These are phyloP conservation scores for Penicillium roqueforti DNA, from an alignment of 495 filamentous ascomycete species.

Conservation along the genomic window DNA sequence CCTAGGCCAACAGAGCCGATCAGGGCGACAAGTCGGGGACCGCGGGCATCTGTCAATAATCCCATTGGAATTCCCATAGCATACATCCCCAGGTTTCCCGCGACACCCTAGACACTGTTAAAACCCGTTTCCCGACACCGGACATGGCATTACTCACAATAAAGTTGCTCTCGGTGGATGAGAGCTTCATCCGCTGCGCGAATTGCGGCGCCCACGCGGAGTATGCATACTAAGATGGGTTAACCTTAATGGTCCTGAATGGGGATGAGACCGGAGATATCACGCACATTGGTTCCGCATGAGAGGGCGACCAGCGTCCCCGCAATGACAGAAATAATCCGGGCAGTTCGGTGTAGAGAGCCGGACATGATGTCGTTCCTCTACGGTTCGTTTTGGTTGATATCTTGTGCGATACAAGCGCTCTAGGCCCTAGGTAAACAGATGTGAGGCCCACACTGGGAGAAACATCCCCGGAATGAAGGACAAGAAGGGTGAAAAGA, in stretches of 20 bases:
- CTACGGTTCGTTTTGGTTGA: background rate
- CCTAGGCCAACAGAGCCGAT: constrained; percentile 67
- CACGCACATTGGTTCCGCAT: constrained; percentile 85
- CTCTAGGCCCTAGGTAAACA: constrained; percentile 6
- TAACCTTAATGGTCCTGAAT: constrained; percentile 8
- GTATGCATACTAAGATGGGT: constrained; percentile 78
- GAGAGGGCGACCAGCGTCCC: constrained; percentile 82
- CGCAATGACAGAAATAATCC: constrained; percentile 76
- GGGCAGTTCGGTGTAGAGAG: constrained; percentile 29
- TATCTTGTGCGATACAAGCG: constrained; percentile 7
- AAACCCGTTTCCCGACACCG: background rate
- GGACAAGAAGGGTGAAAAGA: constrained; percentile 1
- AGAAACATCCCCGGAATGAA: constrained; percentile 13
- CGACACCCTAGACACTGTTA: constrained; percentile 55
- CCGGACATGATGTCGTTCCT: constrained; percentile 22
- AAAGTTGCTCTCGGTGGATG: constrained; percentile 83
- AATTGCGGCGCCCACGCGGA: constrained; percentile 98
- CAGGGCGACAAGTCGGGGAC: constrained; percentile 72
- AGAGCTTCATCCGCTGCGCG: constrained; percentile 76
- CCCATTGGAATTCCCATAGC: constrained; percentile 85
- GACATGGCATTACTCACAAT: constrained; percentile 55
- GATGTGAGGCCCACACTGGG: constrained; percentile 2
- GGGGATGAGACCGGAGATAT: constrained; percentile 1
- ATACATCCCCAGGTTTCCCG: constrained; percentile 97
- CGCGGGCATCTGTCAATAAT: constrained; percentile 77